These are phyloP conservation scores for Aspergillus sp. DNA, from an alignment of 2,329 filamentous ascomycete species.

Conservation along the genomic window DNA sequence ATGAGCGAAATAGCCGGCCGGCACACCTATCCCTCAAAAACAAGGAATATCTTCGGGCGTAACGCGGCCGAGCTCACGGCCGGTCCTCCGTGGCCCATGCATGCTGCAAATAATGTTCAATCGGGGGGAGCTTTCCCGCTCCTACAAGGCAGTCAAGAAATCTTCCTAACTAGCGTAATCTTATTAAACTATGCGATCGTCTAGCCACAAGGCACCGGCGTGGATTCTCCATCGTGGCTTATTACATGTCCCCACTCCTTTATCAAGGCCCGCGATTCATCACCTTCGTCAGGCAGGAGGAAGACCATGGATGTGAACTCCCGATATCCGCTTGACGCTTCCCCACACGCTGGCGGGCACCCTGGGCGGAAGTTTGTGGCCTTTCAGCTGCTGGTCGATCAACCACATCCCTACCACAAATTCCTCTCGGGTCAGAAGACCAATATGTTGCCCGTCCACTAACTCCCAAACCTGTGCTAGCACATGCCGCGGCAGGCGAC, in stretches of 20 bases:
- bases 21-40: too few species aligned
- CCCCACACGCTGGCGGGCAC: conserved; percentile 52
- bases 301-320: conserved; percentile 27
- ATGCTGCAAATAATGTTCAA: too few species aligned
- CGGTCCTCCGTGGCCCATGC: too few species aligned
- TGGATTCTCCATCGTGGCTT: too few species aligned
- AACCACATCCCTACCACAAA: conserved; percentile 55
- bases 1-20: too few species aligned
- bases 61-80: too few species aligned
- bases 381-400: conserved; percentile 51
- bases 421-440: conserved; percentile 46
- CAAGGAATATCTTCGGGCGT: too few species aligned
- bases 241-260: background rate
- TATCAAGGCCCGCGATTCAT: too few species aligned
- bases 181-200: background rate
- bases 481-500: conserved; percentile 40
- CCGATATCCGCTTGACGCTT: conserved; percentile 44
- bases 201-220: too few species aligned
- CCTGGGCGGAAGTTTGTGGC: conserved; percentile 48
- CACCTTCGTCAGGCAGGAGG: conserved; percentile 1
- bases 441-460: conserved; percentile 41
- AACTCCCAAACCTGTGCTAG: conserved; percentile 51
- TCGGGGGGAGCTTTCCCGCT: too few species aligned
- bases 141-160: too few species aligned
- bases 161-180: too few species aligned